Base-by-base conservation (phyloP, 225 moss, liverwort and hornwort species). In the Polytrichum commune region DNA sequence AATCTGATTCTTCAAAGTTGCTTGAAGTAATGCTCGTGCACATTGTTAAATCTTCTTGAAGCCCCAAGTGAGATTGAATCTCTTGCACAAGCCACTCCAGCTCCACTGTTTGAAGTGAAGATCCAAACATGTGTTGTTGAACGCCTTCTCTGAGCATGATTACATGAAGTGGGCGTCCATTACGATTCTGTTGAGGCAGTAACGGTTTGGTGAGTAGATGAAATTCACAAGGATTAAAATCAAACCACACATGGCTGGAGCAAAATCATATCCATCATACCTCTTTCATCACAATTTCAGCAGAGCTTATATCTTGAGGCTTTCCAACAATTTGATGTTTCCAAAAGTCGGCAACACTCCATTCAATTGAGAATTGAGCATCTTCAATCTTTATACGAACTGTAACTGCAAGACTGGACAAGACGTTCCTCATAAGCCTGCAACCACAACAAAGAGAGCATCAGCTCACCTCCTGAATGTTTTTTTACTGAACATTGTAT, bases 61-160 rank as follows among this genome's bases (percentile, higher is more conserved):
- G 58, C 24, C 64, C 24, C 66, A 88, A 63, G 61, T 84, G 73
- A 24, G 80, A 74, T 62, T 86, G 77, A 2, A 94, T 88, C 79
- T 98, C 92, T 25, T 84, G 74, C 53, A 94, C 81, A 65, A 98
- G 89, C 97, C 97, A 98, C 20, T 76, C 74, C 20, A 92, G 85
- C 79, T 98, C 97, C 38, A 90, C 85, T 13, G 70, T 55, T 55
- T 91, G 83, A 16, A 98, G 76, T 71, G 85, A 88, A 33, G 85
- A 81, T 64, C 94, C 97, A 67, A 98, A 92, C 29, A 77, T 69
- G 70, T 98, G 92, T 26, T 72, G 29, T 5, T 72, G 84, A 29
- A 79, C 83, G 60, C 92, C 94, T 78, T 84, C 92, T 70, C 77
- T 82, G 30, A 98, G 30, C 55, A 72, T 65, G 25, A 86, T 88